phyloP scores from a whole-genome alignment of 1,139 yeast species.

The Lodderomyces jiufengensis region DNA sequence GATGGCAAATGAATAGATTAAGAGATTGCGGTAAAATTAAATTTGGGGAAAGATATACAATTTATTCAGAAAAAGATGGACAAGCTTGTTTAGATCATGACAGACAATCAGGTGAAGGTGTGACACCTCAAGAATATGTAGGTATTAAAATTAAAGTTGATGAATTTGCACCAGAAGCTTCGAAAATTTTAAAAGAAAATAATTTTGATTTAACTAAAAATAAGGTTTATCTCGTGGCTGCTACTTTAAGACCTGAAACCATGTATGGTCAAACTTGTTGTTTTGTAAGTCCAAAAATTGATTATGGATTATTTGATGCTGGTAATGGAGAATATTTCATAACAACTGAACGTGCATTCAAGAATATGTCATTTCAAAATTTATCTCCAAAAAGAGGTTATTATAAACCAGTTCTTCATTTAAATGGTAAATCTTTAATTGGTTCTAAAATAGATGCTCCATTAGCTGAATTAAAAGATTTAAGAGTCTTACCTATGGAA shows the following conservation, averaged over 20 bases:
- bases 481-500: slow-evolving; percentile 95
- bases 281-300: slow-evolving; percentile 93
- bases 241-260: slow-evolving; percentile 97
- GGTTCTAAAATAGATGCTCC: slow-evolving; percentile 92
- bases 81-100: slow-evolving; percentile 99
- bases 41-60: slow-evolving; percentile 97
- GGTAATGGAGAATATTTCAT: slow-evolving; percentile 75
- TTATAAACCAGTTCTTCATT: slow-evolving; percentile 54
- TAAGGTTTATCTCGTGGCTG: slow-evolving; percentile 84
- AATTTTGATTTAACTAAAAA: slow-evolving; percentile 46
- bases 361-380: slow-evolving; percentile 95
- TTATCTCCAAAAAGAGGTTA: slow-evolving; percentile 86
- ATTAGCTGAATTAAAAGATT: slow-evolving; percentile 61
- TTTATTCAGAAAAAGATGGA: slow-evolving; percentile 95
- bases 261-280: slow-evolving; percentile 99
- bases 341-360: slow-evolving; percentile 95
- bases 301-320: slow-evolving; percentile 87
- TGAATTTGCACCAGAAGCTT: slow-evolving; percentile 60
- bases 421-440: slow-evolving; percentile 71
- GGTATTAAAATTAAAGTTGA: slow-evolving; percentile 80
- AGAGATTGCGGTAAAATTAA: slow-evolving; percentile 86
- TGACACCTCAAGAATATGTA: slow-evolving; percentile 92
- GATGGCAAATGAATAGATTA: slow-evolving; percentile 95
- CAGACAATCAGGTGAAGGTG: slow-evolving; percentile 96
- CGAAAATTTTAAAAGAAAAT: slow-evolving; percentile 40